Percentiles rank a stretch among this genome's conserved stretches.
These are phyloP conservation scores for Sonneratia alba DNA, from an alignment of 345 rosid species.

Conservation along the genomic window DNA sequence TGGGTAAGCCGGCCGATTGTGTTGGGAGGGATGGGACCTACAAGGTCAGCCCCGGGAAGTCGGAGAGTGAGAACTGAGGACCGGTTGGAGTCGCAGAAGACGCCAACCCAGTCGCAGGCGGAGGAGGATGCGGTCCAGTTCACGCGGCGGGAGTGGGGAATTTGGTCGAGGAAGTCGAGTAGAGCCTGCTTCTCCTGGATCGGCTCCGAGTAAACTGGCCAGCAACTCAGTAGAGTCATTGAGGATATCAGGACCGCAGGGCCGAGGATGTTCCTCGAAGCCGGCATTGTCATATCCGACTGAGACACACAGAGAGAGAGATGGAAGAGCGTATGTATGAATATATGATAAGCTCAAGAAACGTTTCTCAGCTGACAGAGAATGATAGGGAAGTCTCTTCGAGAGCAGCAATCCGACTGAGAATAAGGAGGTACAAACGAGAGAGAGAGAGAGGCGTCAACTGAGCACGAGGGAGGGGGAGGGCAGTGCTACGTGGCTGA, in stretches of 20 bases:
- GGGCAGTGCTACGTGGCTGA: too few relatives aligned
- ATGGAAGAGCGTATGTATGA: too few relatives aligned
- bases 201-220: conserved; percentile 54
- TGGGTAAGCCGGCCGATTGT: conserved; percentile 52
- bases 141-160: conserved; percentile 59
- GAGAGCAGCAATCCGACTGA: too few relatives aligned
- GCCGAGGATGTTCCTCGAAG: too few relatives aligned
- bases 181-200: conserved; percentile 68
- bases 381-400: too few relatives aligned
- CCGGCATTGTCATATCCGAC: too few relatives aligned
- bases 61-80: conserved; percentile 54
- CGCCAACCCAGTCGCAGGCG: conserved; percentile 78
- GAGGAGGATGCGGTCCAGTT: conserved; percentile 66
- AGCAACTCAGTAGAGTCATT: conserved; percentile 1
- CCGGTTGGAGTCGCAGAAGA: conserved; percentile 47
- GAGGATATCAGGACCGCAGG: not conserved
- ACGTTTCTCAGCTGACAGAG: too few relatives aligned
- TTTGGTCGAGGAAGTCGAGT: conserved; percentile 42
- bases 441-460: too few relatives aligned
- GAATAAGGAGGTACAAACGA: too few relatives aligned
- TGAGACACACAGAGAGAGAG: too few relatives aligned
- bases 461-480: too few relatives aligned
- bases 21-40: conserved; percentile 61
- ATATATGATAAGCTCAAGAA: too few relatives aligned
- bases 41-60: conserved; percentile 66